Percentiles rank a stretch among this genome's conserved stretches.
Conservation (phyloP, 441 rosid species). For the Francoa sonchifolia region DNA sequence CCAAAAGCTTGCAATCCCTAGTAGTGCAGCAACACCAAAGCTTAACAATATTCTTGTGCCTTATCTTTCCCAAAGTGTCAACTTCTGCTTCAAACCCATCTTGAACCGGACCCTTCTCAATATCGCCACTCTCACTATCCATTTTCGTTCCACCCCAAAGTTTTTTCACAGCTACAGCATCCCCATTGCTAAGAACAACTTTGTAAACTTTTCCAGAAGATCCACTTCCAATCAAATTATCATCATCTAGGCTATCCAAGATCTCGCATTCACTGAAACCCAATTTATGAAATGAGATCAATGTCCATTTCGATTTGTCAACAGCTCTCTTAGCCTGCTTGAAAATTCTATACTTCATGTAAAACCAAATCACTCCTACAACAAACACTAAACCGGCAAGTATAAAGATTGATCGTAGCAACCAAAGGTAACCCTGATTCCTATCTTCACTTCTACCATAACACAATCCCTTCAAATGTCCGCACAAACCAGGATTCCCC, state of each 20-base stretch:
- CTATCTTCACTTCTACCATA: conserved; percentile 25
- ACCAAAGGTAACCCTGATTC: conserved; percentile 53
- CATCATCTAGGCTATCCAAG: conserved; percentile 69
- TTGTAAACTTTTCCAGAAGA: conserved; percentile 90
- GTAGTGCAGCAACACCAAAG: conserved; percentile 89
- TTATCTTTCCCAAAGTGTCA: conserved; percentile 78
- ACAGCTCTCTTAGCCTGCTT: conserved; percentile 43
- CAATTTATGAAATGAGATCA: conserved; percentile 88
- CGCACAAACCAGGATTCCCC: conserved; percentile 79
- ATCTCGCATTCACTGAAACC: conserved; percentile 85
- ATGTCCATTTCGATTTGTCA: conserved; percentile 84
- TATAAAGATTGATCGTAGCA: conserved; percentile 54
- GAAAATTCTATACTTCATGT: conserved; percentile 52
- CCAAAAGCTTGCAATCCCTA: conserved; percentile 76
- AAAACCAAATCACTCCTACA: conserved; percentile 71
- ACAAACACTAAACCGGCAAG: conserved; percentile 58
- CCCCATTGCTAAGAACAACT: conserved; percentile 66
- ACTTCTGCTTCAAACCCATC: conserved; percentile 83
- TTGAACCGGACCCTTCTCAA: conserved; percentile 50
- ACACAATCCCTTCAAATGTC: conserved; percentile 57
- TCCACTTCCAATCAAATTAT: conserved; percentile 78
- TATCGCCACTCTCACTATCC: conserved; percentile 29
- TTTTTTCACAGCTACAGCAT: conserved; percentile 81
- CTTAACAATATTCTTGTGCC: conserved; percentile 95
- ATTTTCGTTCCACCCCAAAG: conserved; percentile 57